Evolutionary conservation across 164 flowering plant species (phyloP).

Genomic region (Vitis amurensis): DNA sequence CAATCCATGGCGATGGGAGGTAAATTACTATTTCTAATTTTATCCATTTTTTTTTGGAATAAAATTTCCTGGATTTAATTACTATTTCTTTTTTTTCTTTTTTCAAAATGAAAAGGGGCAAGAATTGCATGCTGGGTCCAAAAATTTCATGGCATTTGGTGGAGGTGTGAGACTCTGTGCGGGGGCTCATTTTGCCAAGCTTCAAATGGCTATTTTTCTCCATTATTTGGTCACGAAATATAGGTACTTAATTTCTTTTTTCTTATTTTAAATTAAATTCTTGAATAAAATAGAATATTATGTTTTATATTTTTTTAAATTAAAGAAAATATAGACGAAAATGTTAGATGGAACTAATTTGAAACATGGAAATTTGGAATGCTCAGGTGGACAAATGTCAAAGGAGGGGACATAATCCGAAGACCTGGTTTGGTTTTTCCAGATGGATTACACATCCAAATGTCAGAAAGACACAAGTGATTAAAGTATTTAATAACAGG

Average conservation of each 20-base stretch:
- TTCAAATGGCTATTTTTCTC: conserved; percentile 35
- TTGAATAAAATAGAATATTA: not conserved
- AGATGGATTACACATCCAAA: not conserved
- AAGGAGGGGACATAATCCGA: not conserved
- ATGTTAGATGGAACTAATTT: not conserved
- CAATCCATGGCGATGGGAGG: conserved; percentile 3
- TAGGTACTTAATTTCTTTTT: conserved; percentile 23
- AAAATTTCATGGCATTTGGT: conserved; percentile 52
- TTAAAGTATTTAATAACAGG: too few species aligned
- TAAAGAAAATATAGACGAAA: not conserved
- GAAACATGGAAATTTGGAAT: not conserved
- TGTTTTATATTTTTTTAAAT: not conserved
- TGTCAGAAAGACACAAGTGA: not conserved
- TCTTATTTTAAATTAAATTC: not conserved
- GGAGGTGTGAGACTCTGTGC: conserved; percentile 53
- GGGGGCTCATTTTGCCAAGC: conserved; percentile 44
- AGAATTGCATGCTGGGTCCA: conserved; percentile 30
- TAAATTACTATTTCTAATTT: not conserved
- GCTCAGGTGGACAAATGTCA: not conserved
- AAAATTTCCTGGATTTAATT: not conserved
- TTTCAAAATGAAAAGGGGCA: too few species aligned
- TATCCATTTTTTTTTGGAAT: not conserved
- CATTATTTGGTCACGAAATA: conserved; percentile 21
- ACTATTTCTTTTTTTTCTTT: not conserved
- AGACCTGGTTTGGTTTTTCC: not conserved